Percentiles rank a stretch among this genome's conserved stretches.
phyloP scores from a whole-genome alignment of 768 basidiomycete genomes.

The Floccularia luteovirens region DNA sequence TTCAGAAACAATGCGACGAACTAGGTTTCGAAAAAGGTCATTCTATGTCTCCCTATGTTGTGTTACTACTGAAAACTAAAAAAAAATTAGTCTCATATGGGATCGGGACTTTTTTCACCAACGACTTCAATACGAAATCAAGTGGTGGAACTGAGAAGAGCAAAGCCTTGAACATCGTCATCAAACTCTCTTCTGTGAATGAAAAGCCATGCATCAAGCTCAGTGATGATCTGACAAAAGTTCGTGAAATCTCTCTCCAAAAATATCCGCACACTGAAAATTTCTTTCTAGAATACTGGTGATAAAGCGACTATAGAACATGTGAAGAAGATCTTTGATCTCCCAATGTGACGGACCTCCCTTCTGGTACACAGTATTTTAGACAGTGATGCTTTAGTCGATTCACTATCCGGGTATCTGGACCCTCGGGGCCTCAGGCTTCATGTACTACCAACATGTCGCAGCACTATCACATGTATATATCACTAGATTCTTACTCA shows the following conservation, averaged over 20 bases:
- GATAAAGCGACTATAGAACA: constrained; percentile 46
- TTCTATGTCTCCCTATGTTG: constrained; percentile 7
- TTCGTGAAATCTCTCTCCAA: constrained; percentile 10
- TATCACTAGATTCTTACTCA: no score
- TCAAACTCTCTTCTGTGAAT: constrained; percentile 78
- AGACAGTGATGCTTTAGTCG: no score
- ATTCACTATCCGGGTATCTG: no score
- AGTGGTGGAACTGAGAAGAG: constrained; percentile 46
- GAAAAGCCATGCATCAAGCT: constrained; percentile 82
- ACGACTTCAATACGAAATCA: constrained; percentile 63
- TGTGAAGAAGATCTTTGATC: constrained; percentile 48
- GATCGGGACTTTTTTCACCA: constrained; percentile 89
- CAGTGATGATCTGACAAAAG: constrained; percentile 87
- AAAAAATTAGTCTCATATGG: constrained; percentile 69
- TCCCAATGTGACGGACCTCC: constrained; percentile 17
- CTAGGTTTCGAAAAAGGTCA: constrained; percentile 61
- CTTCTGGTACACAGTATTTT: no score
- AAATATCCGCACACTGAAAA: background rate
- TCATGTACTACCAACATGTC: no score
- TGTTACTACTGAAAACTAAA: constrained; percentile 4
- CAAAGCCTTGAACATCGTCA: constrained; percentile 89
- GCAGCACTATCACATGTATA: no score
- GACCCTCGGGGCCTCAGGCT: no score
- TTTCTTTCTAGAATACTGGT: constrained; percentile 61
- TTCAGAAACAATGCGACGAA: constrained; percentile 67